phyloP scores from a whole-genome alignment of 1,284 basidiomycete species.

The Microstroma glucosiphilum region DNA sequence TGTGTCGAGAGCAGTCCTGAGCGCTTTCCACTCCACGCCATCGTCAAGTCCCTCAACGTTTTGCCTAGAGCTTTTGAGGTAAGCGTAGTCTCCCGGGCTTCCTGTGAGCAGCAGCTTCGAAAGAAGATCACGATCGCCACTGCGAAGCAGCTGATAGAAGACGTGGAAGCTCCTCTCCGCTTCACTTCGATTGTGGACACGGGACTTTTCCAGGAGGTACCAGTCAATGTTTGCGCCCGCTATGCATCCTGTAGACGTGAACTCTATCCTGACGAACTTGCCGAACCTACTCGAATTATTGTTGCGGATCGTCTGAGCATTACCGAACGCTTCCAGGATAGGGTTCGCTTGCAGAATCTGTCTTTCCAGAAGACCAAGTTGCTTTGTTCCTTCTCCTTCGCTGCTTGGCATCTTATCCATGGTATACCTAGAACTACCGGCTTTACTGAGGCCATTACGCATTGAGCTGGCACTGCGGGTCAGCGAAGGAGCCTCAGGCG shows the following conservation, averaged over 20 bases:
- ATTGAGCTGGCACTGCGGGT: background rate
- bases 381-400: conserved; percentile 31
- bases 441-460: conserved; percentile 22
- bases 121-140: conserved; percentile 40
- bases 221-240: conserved; percentile 98
- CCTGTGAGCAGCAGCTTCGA: conserved; percentile 65
- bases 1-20: conserved; percentile 74
- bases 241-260: conserved; percentile 86
- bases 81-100: conserved; percentile 76
- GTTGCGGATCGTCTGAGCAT: conserved; percentile 96
- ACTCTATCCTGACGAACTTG: conserved; percentile 95
- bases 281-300: conserved; percentile 97
- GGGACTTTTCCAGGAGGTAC: conserved; percentile 96
- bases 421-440: conserved; percentile 30
- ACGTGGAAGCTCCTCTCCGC: conserved; percentile 88
- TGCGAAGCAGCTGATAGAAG: conserved; percentile 73
- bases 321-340: conserved; percentile 95
- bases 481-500: background rate
- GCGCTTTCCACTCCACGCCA: conserved; percentile 72
- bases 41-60: conserved; percentile 95
- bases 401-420: conserved; percentile 39
- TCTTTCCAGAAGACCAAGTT: conserved; percentile 79
- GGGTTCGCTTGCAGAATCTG: conserved; percentile 98
- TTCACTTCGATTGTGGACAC: conserved; percentile 58
- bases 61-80: conserved; percentile 78